phyloP scores from a whole-genome alignment of 2,329 filamentous ascomycete species.

The Lachnellula arida region DNA sequence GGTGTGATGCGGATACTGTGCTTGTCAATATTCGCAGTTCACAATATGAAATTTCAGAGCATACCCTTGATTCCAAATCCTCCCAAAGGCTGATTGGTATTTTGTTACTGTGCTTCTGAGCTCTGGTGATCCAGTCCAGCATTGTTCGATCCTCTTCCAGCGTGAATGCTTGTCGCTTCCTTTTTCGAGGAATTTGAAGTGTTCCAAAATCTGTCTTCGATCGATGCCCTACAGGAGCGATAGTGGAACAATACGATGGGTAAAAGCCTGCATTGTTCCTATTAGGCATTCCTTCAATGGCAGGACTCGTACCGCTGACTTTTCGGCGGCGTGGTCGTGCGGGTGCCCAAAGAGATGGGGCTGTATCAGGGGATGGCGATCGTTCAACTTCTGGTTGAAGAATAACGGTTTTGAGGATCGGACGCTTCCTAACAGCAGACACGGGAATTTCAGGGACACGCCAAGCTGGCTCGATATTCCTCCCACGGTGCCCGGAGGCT shows the following conservation, averaged over 20 bases:
- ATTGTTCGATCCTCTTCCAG: slow-evolving; percentile 24
- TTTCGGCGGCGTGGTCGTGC: slow-evolving; percentile 4
- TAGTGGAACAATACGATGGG: neutral
- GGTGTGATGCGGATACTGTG: slow-evolving; percentile 21
- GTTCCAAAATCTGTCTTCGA: neutral
- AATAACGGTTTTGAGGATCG: slow-evolving; percentile 14
- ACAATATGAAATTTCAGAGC: neutral
- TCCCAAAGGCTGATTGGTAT: slow-evolving; percentile 15
- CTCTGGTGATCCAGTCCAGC: slow-evolving; percentile 18
- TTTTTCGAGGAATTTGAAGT: slow-evolving; percentile 6
- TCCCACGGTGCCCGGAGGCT: neutral
- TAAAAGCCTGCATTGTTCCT: neutral
- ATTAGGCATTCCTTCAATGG: neutral
- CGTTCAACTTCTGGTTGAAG: slow-evolving; percentile 19
- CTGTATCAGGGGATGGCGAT: slow-evolving; percentile 24
- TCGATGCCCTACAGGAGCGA: neutral
- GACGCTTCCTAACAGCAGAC: slow-evolving; percentile 9
- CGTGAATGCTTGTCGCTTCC: neutral
- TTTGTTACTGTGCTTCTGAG: slow-evolving; percentile 10
- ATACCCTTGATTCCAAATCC: slow-evolving; percentile 21
- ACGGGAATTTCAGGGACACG: slow-evolving; percentile 16
- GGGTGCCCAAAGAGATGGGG: slow-evolving; percentile 29
- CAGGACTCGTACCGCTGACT: neutral
- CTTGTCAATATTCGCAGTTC: slow-evolving; percentile 4
- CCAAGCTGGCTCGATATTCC: slow-evolving; percentile 10